phyloP scores from a whole-genome alignment of 208 protist genomes.

The Crithidia fasciculata region DNA sequence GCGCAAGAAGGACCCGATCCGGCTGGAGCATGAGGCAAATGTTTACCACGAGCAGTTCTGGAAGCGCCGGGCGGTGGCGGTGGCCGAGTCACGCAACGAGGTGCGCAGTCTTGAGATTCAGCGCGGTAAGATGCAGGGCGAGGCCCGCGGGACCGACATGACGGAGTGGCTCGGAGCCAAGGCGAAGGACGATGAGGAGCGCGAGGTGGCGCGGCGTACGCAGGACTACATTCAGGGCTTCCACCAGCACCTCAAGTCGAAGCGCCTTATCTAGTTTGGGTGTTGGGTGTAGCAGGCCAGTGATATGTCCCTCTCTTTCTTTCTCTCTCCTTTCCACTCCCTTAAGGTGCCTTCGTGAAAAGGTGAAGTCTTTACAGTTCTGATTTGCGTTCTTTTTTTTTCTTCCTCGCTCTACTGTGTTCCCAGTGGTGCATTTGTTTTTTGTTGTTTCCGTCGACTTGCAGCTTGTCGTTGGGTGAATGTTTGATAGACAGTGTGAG shows the following conservation, averaged over 20 bases:
- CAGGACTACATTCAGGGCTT: constrained; percentile 92
- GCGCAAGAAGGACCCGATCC: constrained; percentile 85
- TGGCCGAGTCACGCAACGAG: constrained; percentile 55
- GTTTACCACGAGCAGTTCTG: constrained; percentile 90
- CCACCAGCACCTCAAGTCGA: constrained; percentile 90
- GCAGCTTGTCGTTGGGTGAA: no score
- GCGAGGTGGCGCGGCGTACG: constrained; percentile 82
- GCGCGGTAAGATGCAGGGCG: constrained; percentile 70
- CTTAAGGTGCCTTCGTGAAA: neutral
- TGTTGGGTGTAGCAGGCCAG: neutral
- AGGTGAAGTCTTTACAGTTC: neutral
- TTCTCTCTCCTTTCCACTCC: neutral
- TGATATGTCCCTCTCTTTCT: neutral
- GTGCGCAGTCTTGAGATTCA: constrained; percentile 72
- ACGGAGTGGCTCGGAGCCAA: constrained; percentile 91
- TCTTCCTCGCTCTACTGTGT: no score
- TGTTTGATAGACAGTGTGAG: no score
- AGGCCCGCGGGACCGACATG: constrained; percentile 87
- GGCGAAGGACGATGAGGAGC: constrained; percentile 89
- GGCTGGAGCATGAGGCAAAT: constrained; percentile 88
- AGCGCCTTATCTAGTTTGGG: constrained; percentile 76
- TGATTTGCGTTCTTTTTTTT: neutral
- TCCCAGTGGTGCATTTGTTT: neutral
- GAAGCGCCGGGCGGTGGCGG: constrained; percentile 78
- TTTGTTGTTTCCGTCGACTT: no score